Percentiles rank a stretch among this genome's conserved stretches.
phyloP scores from a whole-genome alignment of 345 rosid species.

The Raphanus sativus region DNA sequence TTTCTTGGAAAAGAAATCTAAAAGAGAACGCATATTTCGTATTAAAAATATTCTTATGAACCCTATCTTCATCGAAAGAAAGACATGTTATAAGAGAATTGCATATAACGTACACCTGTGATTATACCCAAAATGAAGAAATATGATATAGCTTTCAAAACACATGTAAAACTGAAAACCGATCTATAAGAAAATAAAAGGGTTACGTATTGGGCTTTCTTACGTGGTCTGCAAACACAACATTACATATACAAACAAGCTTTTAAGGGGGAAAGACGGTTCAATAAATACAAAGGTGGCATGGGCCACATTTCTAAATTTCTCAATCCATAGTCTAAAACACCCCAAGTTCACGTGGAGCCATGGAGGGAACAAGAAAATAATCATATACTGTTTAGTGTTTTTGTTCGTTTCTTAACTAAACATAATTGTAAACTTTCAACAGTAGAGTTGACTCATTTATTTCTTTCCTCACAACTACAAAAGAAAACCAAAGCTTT shows the following conservation, averaged over 20 bases:
- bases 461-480: no score
- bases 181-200: neutral
- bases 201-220: neutral
- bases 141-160: neutral
- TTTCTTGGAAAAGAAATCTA: neutral
- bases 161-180: neutral
- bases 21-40: neutral
- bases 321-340: neutral
- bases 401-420: neutral
- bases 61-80: neutral
- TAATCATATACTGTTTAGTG: neutral
- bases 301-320: neutral
- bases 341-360: neutral
- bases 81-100: neutral
- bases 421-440: neutral
- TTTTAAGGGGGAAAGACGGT: neutral
- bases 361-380: neutral
- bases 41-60: neutral
- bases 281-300: neutral
- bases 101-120: neutral
- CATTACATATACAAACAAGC: neutral
- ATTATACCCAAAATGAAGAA: neutral
- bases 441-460: neutral
- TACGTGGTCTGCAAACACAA: neutral
- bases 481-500: no score